Conservation (phyloP, 495 filamentous ascomycete genomes). For the Aspergillus funiculosus region DNA sequence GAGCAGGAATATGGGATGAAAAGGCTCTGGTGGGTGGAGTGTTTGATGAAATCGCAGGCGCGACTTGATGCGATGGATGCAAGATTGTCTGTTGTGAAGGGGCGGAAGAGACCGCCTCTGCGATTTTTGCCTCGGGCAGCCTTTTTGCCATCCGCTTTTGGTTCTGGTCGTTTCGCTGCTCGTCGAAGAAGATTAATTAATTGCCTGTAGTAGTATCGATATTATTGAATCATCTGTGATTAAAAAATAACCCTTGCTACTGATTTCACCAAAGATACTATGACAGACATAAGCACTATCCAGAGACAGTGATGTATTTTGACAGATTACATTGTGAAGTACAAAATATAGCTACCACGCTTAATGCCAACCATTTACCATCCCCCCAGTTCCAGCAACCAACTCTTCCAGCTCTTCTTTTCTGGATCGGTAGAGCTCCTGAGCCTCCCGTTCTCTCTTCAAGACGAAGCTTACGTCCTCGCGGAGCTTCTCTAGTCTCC, state of each 20-base stretch:
- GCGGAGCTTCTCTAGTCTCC: slow-evolving; percentile 67
- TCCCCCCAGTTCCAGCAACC: slow-evolving; percentile 30
- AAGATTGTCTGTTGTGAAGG: slow-evolving; percentile 14
- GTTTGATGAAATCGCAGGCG: slow-evolving; percentile 23
- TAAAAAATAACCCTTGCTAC: too few relatives aligned
- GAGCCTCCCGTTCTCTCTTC: slow-evolving; percentile 80
- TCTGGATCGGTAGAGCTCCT: slow-evolving; percentile 71
- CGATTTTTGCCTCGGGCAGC: background rate
- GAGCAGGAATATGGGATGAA: slow-evolving; percentile 19
- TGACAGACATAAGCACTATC: background rate
- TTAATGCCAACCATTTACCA: slow-evolving; percentile 43
- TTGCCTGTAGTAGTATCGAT: background rate
- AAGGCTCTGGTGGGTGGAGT: slow-evolving; percentile 20
- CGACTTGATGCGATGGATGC: slow-evolving; percentile 21
- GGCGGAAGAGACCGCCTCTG: slow-evolving; percentile 22
- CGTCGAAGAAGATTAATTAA: background rate
- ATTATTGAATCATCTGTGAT: too few relatives aligned
- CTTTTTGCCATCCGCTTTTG: slow-evolving; percentile 19
- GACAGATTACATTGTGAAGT: slow-evolving; percentile 16
- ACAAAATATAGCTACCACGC: background rate
- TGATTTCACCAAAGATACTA: too few relatives aligned
- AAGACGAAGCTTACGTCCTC: slow-evolving; percentile 80
- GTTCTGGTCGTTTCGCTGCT: slow-evolving; percentile 4
- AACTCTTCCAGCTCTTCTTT: slow-evolving; percentile 74
- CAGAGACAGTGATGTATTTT: background rate